Conservation (phyloP, 208 protist species). For the Trypanosoma platydactyli region DNA sequence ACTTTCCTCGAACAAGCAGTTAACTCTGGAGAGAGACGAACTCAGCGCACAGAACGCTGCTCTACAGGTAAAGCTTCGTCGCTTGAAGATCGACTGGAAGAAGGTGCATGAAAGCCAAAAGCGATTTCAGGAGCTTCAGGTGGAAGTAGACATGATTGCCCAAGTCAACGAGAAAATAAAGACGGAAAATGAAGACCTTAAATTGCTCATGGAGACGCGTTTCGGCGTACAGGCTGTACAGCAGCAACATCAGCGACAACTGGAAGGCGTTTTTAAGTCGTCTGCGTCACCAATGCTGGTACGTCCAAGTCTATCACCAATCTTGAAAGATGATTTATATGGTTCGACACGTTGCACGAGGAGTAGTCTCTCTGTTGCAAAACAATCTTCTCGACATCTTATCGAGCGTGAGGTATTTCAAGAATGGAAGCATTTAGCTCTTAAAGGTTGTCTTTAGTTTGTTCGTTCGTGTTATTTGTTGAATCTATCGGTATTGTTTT, state of each 20-base stretch:
- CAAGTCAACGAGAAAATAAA: conserved; percentile 23
- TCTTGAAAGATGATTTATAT: background rate
- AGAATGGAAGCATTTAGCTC: conserved; percentile 20
- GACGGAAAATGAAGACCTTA: conserved; percentile 29
- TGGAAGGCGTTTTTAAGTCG: background rate
- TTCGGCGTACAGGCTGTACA: background rate
- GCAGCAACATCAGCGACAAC: background rate
- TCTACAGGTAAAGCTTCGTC: conserved; percentile 22
- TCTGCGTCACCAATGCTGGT: background rate
- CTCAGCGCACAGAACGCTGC: conserved; percentile 21
- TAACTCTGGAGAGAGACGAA: background rate
- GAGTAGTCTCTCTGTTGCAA: background rate
- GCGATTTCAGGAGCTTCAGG: conserved; percentile 31
- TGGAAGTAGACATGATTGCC: conserved; percentile 33
- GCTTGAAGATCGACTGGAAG: conserved; percentile 34
- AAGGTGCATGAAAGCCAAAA: conserved; percentile 33
- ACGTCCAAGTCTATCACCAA: background rate
- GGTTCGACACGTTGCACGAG: background rate
- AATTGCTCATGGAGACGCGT: conserved; percentile 18
- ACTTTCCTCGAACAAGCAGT: conserved; percentile 9
- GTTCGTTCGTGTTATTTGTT: background rate
- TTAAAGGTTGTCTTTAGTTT: conserved; percentile 10
- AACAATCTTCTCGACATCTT: background rate
- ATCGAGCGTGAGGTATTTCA: conserved; percentile 20
- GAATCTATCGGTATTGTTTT: conserved; percentile 13